Evolutionary conservation across 2,329 filamentous ascomycete species (phyloP).

Genomic region (Arthroderma uncinatum): DNA sequence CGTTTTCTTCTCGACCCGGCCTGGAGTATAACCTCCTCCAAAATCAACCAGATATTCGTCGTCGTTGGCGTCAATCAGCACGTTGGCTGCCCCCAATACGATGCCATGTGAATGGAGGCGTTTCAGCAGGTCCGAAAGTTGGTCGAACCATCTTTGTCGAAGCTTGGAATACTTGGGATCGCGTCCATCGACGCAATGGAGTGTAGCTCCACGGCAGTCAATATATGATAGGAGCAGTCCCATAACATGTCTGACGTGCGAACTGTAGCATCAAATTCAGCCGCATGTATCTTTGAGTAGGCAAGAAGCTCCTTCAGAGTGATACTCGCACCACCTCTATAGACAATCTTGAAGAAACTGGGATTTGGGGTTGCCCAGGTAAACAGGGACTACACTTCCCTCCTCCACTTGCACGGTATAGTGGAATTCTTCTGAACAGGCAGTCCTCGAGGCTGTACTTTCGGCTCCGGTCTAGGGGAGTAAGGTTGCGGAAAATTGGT

Average conservation of each 20-base stretch:
- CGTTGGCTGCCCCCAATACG: slow-evolving; percentile 7
- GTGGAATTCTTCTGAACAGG: slow-evolving; percentile 4
- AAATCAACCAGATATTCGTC: slow-evolving; percentile 8
- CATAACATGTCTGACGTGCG: not conserved
- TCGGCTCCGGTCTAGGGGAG: not conserved
- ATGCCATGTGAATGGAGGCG: not conserved
- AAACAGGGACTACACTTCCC: not conserved
- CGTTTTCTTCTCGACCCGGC: slow-evolving; percentile 8
- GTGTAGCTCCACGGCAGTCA: not conserved
- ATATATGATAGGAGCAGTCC: slow-evolving; percentile 9
- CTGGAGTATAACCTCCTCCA: slow-evolving; percentile 7
- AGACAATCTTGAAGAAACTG: no score
- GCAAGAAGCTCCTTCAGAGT: no score
- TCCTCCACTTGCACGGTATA: slow-evolving; percentile 2
- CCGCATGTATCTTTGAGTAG: no score
- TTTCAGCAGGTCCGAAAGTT: not conserved
- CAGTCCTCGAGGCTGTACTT: slow-evolving; percentile 7
- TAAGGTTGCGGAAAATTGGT: slow-evolving; percentile 4
- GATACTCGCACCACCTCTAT: no score
- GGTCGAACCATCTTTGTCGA: slow-evolving; percentile 5
- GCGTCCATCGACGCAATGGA: not conserved
- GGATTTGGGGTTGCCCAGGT: not conserved
- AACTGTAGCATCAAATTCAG: no score
- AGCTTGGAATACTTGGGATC: not conserved
- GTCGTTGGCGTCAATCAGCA: slow-evolving; percentile 3